phyloP scores from a whole-genome alignment of 495 filamentous ascomycete genomes.

The Xylaria telfairii region DNA sequence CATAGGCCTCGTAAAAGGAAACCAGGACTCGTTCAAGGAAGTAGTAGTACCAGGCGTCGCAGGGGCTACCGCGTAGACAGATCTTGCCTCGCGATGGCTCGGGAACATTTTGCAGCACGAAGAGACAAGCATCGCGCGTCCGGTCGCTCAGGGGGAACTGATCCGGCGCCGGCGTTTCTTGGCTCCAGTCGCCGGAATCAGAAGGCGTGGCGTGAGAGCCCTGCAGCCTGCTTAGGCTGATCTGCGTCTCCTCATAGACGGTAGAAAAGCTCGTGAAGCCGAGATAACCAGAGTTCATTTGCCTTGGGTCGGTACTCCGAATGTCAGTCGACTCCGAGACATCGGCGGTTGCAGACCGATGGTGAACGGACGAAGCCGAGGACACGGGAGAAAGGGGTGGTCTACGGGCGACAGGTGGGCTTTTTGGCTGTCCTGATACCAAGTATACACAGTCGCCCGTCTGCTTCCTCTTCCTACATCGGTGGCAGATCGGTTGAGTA shows the following conservation, averaged over 20 bases:
- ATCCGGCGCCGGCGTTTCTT: background rate
- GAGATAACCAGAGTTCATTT: slow-evolving; percentile 51
- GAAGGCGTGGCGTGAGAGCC: slow-evolving; percentile 28
- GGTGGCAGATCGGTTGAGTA: slow-evolving; percentile 34
- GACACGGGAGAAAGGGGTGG: slow-evolving; percentile 26
- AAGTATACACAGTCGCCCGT: slow-evolving; percentile 35
- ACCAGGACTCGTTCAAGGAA: slow-evolving; percentile 21
- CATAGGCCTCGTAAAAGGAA: slow-evolving; percentile 31
- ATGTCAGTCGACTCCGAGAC: slow-evolving; percentile 6
- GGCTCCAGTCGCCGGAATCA: slow-evolving; percentile 40
- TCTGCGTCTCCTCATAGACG: slow-evolving; percentile 49
- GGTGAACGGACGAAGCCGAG: background rate
- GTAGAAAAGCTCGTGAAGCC: slow-evolving; percentile 59
- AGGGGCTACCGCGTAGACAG: slow-evolving; percentile 8
- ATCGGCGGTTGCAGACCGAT: background rate
- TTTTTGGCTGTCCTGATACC: slow-evolving; percentile 16
- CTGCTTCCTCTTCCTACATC: slow-evolving; percentile 38
- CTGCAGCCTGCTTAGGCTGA: slow-evolving; percentile 36
- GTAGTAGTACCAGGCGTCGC: slow-evolving; percentile 33
- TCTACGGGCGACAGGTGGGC: slow-evolving; percentile 20
- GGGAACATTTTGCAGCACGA: slow-evolving; percentile 52
- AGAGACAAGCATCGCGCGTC: slow-evolving; percentile 45
- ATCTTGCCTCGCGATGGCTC: slow-evolving; percentile 33
- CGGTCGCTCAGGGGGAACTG: slow-evolving; percentile 13
- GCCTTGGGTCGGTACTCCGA: slow-evolving; percentile 41